These are phyloP conservation scores for Chlamydomonas incerta DNA, from an alignment of 139 green algal genomes.

Conservation along the genomic window DNA sequence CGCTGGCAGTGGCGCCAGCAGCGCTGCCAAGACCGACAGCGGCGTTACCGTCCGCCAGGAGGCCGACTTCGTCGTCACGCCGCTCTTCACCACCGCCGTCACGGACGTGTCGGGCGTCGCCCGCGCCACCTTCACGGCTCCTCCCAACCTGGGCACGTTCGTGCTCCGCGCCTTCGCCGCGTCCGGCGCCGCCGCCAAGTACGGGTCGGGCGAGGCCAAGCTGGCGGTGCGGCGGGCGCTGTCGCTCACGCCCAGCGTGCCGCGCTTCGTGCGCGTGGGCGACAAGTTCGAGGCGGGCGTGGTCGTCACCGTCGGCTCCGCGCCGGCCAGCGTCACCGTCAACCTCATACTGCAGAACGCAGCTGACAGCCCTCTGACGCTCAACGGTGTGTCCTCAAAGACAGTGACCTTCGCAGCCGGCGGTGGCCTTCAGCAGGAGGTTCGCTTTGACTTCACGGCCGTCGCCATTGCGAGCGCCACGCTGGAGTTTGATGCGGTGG, in stretches of 20 bases:
- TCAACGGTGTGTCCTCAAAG: background rate
- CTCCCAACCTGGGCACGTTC: conserved; percentile 62
- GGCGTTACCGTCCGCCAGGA: too few relatives aligned
- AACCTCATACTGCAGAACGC: background rate
- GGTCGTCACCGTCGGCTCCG: conserved; percentile 46
- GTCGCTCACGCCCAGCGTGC: conserved; percentile 67
- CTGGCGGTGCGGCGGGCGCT: conserved; percentile 64
- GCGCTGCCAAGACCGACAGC: too few relatives aligned
- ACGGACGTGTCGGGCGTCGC: conserved; percentile 13
- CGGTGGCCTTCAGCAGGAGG: background rate
- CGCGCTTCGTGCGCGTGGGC: conserved; percentile 67
- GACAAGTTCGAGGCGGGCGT: conserved; percentile 72
- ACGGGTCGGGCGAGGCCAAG: conserved; percentile 60
- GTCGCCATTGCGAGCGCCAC: conserved; percentile 18
- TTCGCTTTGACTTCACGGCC: conserved; percentile 55
- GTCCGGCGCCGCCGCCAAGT: conserved; percentile 12
- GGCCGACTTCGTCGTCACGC: conserved; percentile 46
- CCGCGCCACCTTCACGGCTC: conserved; percentile 46
- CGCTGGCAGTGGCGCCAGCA: too few relatives aligned
- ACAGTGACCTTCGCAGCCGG: background rate
- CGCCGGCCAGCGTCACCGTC: background rate
- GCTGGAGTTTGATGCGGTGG: conserved; percentile 25
- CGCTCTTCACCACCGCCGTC: conserved; percentile 37
- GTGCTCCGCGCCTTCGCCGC: conserved; percentile 47
- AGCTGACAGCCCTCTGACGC: background rate